Evolutionary conservation across 495 filamentous ascomycete species (phyloP), one percentile per base, ranked within the genome.

Genomic region (Hypoxylon trugodes): DNA sequence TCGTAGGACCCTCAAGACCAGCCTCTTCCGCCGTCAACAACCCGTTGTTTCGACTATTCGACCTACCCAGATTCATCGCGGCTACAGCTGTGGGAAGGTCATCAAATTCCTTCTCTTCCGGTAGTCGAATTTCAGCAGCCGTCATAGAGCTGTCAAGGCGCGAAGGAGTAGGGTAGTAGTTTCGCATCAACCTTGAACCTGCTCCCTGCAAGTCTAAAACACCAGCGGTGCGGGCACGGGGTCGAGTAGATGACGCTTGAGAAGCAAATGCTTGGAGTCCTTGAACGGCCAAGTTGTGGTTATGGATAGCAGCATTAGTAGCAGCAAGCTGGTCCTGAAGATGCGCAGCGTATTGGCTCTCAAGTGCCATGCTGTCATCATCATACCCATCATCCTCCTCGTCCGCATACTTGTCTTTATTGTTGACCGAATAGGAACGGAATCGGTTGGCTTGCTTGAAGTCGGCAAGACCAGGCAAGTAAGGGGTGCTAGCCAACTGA

Each of bases 371-470:
- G 54, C 90, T 72, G 7, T 91, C 86, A 9, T 89, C 87, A 42
- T 89, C 89, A 46, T 88, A 90, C 55, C 92, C 87, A 35, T 93
- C 91, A 13, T 96, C 89, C 19, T 97, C 94, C 60, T 97, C 92
- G 54, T 96, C 93, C 0, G 90, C 95, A 69, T 98, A 98, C 76
- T 96, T 97, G 73, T 97, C 95, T 74, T 96, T 97, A 35, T 96
- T 95, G 74, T 98, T 98, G 42, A 98, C 95, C 16, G 95, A 98
- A 73, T 97, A 98, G 24, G 95, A 98, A 13, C 95, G 87, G 76
- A 97, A 92, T 40, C 95, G 85, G 74, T 90, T 98, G 50, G 89
- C 83, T 59, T 87, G 92, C 73, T 89, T 87, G 66, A 91, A 85
- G 48, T 84, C 82, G 42, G 86, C 86, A 68, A 95, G 78, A 58